phyloP scores from a whole-genome alignment of 2,329 filamentous ascomycete genomes.

The Ciborinia camelliae region DNA sequence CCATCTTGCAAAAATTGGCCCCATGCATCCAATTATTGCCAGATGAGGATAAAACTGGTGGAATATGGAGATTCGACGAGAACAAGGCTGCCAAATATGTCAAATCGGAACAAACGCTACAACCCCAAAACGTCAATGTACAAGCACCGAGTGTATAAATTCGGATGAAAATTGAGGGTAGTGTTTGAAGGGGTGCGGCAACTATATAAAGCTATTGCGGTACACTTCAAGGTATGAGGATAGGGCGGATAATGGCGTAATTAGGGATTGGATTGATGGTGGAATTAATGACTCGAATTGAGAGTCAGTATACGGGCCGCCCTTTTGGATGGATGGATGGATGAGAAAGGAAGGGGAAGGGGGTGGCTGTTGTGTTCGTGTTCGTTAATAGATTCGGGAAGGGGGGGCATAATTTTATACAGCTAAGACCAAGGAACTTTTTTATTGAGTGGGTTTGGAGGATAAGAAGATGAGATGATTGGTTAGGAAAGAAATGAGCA shows the following conservation, averaged over 20 bases:
- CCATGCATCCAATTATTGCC: constrained; percentile 40
- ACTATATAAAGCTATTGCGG: neutral
- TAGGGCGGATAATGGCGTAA: constrained; percentile 4
- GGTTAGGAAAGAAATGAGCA: neutral
- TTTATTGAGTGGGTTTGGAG: neutral
- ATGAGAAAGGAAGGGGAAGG: neutral
- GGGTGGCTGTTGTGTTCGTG: neutral
- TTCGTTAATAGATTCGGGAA: neutral
- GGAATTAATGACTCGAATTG: neutral
- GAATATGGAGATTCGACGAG: constrained; percentile 66
- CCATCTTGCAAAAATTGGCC: constrained; percentile 43
- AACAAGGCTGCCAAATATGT: constrained; percentile 29
- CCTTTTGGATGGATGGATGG: constrained; percentile 5
- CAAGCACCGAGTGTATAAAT: neutral
- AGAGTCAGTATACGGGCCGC: neutral
- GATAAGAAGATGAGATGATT: neutral
- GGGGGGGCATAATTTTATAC: neutral
- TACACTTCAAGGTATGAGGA: neutral
- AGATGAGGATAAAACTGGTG: constrained; percentile 63
- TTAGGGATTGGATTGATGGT: constrained; percentile 10
- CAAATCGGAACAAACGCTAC: constrained; percentile 2
- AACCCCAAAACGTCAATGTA: constrained; percentile 1
- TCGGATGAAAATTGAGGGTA: neutral
- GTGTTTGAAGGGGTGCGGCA: neutral
- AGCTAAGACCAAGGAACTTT: neutral